Percentiles rank a stretch among this genome's conserved stretches.
phyloP scores from a whole-genome alignment of 1,139 yeast genomes.

The Geotrichum histeridarum region DNA sequence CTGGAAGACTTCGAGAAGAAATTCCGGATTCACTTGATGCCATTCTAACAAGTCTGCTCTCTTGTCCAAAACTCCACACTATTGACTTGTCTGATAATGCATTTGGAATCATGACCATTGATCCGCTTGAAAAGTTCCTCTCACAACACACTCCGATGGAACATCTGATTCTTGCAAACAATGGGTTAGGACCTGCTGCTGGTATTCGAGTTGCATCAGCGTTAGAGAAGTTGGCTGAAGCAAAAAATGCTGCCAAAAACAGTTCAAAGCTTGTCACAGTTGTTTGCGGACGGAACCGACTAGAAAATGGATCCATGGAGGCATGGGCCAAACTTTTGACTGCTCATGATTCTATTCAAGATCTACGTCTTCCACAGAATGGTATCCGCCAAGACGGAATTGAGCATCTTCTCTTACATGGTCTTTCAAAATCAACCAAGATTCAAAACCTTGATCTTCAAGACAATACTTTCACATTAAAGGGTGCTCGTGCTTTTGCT shows the following conservation, averaged over 20 bases:
- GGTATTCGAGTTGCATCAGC: constrained; percentile 91
- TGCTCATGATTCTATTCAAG: constrained; percentile 67
- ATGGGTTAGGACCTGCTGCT: constrained; percentile 97
- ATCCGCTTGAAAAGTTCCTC: constrained; percentile 77
- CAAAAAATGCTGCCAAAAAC: constrained; percentile 46
- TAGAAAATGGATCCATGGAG: constrained; percentile 84
- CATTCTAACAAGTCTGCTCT: constrained; percentile 66
- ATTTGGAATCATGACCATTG: constrained; percentile 91
- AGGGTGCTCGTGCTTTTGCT: constrained; percentile 72
- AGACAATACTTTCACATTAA: constrained; percentile 42
- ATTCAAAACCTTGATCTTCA: constrained; percentile 78
- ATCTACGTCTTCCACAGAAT: constrained; percentile 81
- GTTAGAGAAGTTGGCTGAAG: constrained; percentile 63
- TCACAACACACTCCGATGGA: constrained; percentile 74
- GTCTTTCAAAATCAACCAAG: constrained; percentile 56
- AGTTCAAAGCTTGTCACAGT: constrained; percentile 55
- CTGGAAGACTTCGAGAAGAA: constrained; percentile 90
- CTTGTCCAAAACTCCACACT: constrained; percentile 62
- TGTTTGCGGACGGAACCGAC: constrained; percentile 92
- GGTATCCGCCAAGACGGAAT: constrained; percentile 96
- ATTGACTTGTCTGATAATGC: constrained; percentile 92
- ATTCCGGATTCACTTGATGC: constrained; percentile 77
- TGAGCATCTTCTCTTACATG: constrained; percentile 64
- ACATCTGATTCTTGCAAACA: constrained; percentile 83
- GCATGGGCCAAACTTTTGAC: constrained; percentile 62